Base-by-base conservation (phyloP, 2,329 filamentous ascomycete genomes). In the Fusarium begoniae region DNA sequence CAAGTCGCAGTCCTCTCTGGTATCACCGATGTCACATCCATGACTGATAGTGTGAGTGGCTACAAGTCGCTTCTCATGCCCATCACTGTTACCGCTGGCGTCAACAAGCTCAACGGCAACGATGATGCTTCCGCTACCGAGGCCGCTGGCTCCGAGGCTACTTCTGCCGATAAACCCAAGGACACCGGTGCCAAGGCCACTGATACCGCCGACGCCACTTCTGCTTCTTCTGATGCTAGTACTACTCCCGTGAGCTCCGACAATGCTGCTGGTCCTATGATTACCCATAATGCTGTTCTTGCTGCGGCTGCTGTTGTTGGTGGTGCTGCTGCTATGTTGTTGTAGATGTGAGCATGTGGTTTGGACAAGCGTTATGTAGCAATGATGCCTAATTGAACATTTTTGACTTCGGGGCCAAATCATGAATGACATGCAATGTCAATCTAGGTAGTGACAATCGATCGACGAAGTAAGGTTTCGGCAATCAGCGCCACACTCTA, bases 51-150 rank as follows among this genome's bases (percentile, higher is more conserved):
- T 26, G 55, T 59, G 28, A 63, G 40, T 18, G 50, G 73, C 26
- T 79, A 81, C 65, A 57, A 57, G n/a, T 26, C 60, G 1, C 14
- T 63, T 26, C 69, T 79, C 44, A 38, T 73, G 18, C 78, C 82
- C 63, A 79, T 84, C 30, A 82, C 82, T 40, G 70, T 85, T 59
- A 84, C 83, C 24, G 81, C 81, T 22, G 84, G 83, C 8, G 62
- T 79, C 40, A 80, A 84, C 57, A 83, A 83, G 76, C 76, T 85
- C 26, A 66, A 58, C 43, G 60, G 47, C 20, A 74, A 60, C 48
- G 56, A 66, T 7, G 67, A 55, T 38, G 54, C 67, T 35, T 74
- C 74, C 35, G 65, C 68, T 47, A 65, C 75, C 37, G 43, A 58
- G 26, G 56, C 43, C 15, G 32, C 56, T 24, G 53, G 41, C 14